Evolutionary conservation across 1,139 yeast species (phyloP), one percentile per base, ranked within the genome.

Genomic region (Suhomyces choctaworum): DNA sequence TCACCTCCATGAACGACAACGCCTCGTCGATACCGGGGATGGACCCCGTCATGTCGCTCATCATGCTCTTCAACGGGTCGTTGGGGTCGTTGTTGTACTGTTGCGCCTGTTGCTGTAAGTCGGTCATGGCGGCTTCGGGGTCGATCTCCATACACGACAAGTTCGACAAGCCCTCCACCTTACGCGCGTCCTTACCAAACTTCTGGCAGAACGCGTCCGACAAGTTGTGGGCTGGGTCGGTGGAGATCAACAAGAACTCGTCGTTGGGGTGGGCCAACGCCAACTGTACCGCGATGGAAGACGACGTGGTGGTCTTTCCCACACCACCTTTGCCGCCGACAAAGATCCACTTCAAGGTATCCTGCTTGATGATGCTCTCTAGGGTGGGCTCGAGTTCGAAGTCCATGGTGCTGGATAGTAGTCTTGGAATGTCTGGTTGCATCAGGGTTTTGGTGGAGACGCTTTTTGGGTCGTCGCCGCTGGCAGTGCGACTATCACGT

Each of bases 321-420:
- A 92, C 98, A 64, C 98, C 98, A 59, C 98, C 98, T 70, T 92
- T 92, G 52, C 98, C 98, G 44, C 98, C 98, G 27, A 90, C 97
- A 56, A 92, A 92, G 47, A 92, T 85, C 98, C 98, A 92, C 56
- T 86, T 86, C 54, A 92, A 76, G 12, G 92, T 66, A 22, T 76
- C 84, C 47, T 83, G 88, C 21, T 70, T 55, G 34, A 84, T 67
- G 35, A 84, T 64, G 16, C 85, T 78, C 49, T 78, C 78, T 48
- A 84, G 72, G 22, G 83, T 80, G 42, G 90, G 88, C 50, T 82
- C 90, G 39, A 70, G 58, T 44, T 69, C 75, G 37, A 70, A 66
- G 41, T 70, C 76, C 76, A 70, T 70, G n/a, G n/a, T 41, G 31
- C 17, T 17, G 20, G 27, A n/a, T 5, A n/a, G 13, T 16, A n/a